phyloP scores from a whole-genome alignment of 2,329 filamentous ascomycete genomes.

The Colletotrichum tanaceti region DNA sequence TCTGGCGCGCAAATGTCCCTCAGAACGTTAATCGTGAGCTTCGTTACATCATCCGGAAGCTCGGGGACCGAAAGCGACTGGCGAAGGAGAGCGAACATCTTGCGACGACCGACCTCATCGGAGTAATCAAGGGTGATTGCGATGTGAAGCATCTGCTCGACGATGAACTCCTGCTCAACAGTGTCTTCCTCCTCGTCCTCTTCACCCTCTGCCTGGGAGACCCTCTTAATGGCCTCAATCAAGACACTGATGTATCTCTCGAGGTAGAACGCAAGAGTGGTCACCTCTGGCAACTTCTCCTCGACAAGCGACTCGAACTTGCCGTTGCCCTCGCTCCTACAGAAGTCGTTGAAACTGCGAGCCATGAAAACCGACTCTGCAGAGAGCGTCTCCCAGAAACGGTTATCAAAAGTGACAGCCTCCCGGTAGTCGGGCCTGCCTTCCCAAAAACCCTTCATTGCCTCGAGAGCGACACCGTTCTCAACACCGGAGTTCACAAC shows the following conservation, averaged over 20 bases:
- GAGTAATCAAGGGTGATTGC: conserved; percentile 93
- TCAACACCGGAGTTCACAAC: conserved; percentile 90
- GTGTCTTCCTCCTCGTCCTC: conserved; percentile 83
- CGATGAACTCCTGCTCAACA: conserved; percentile 92
- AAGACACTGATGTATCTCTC: conserved; percentile 81
- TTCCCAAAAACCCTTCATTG: conserved; percentile 97
- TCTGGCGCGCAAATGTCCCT: conserved; percentile 84
- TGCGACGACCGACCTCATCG: conserved; percentile 94
- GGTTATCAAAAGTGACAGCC: conserved; percentile 76
- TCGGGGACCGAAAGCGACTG: conserved; percentile 87
- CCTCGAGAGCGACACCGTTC: conserved; percentile 89
- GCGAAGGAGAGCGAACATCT: conserved; percentile 93
- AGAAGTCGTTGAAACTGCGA: conserved; percentile 94
- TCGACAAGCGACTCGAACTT: conserved; percentile 83
- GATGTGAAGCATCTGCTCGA: conserved; percentile 94
- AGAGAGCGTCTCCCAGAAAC: conserved; percentile 83
- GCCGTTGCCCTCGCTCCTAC: conserved; percentile 77
- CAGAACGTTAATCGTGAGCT: conserved; percentile 84
- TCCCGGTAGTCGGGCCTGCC: conserved; percentile 86
- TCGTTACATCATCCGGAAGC: conserved; percentile 91
- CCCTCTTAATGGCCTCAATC: conserved; percentile 70
- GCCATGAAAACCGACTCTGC: conserved; percentile 91
- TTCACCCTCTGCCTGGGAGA: conserved; percentile 65
- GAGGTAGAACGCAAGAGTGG: conserved; percentile 86
- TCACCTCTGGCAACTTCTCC: conserved; percentile 95